Evolutionary conservation across 495 filamentous ascomycete genomes (phyloP).

Genomic region (Trichoderma asperelloides): DNA sequence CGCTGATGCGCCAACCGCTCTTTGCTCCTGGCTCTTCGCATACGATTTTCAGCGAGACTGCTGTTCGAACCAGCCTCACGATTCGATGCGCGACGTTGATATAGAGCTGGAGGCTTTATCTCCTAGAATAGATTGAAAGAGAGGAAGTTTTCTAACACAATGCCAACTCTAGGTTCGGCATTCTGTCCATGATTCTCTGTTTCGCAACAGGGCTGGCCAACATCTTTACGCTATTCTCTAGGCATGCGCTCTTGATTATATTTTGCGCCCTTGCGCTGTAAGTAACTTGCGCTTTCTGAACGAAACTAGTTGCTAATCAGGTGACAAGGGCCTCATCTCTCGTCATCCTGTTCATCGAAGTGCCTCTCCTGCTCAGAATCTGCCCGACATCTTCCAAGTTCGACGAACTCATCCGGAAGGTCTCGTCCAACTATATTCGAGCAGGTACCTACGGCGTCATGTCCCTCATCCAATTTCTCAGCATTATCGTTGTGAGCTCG

Average conservation of each 20-base stretch:
- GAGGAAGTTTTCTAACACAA: background rate
- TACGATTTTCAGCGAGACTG: background rate
- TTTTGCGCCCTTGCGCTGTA: conserved; percentile 84
- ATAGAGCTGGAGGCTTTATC: background rate
- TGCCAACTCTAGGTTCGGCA: conserved; percentile 64
- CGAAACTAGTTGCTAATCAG: conserved; percentile 12
- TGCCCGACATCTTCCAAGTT: conserved; percentile 90
- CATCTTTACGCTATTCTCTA: conserved; percentile 54
- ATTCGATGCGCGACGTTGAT: background rate
- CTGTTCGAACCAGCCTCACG: background rate
- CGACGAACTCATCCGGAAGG: conserved; percentile 80
- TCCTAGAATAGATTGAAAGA: too few relatives aligned
- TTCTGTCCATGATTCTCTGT: conserved; percentile 89
- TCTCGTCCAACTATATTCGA: conserved; percentile 95
- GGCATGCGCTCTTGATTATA: conserved; percentile 57
- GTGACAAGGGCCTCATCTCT: conserved; percentile 60
- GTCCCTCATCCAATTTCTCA: conserved; percentile 76
- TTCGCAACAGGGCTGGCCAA: conserved; percentile 92
- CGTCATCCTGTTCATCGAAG: conserved; percentile 91
- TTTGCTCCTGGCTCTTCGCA: background rate
- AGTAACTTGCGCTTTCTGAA: conserved; percentile 21
- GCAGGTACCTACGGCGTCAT: conserved; percentile 80
- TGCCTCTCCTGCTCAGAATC: conserved; percentile 92
- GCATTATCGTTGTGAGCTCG: conserved; percentile 50
- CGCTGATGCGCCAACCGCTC: background rate